phyloP scores from a whole-genome alignment of 495 filamentous ascomycete species.

The Cladorrhinum samala region DNA sequence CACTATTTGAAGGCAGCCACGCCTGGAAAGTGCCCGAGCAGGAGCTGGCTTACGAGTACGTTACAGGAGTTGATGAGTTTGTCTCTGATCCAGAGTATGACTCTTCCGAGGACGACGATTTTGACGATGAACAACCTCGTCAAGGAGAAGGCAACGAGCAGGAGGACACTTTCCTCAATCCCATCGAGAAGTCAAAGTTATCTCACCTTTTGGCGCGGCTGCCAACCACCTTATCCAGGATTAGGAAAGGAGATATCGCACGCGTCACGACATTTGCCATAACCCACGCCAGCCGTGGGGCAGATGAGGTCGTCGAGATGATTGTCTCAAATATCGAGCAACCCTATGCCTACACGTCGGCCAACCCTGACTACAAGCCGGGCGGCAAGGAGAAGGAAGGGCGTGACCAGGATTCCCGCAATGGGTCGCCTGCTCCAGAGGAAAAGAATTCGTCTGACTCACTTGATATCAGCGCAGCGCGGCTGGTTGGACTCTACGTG shows the following conservation, averaged over 20 bases:
- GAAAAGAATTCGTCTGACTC: conserved; percentile 28
- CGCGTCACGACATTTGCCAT: conserved; percentile 86
- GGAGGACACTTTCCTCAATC: conserved; percentile 71
- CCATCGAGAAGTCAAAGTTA: conserved; percentile 76
- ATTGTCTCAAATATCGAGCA: conserved; percentile 72
- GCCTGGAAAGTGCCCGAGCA: conserved; percentile 66
- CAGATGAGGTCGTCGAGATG: conserved; percentile 84
- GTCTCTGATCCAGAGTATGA: conserved; percentile 79
- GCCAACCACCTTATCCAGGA: conserved; percentile 65
- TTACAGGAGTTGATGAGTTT: conserved; percentile 66
- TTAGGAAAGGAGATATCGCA: conserved; percentile 81
- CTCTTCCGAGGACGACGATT: conserved; percentile 82
- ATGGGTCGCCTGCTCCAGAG: conserved; percentile 32
- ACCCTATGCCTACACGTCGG: conserved; percentile 61
- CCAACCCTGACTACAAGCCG: conserved; percentile 42
- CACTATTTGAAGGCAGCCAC: conserved; percentile 64
- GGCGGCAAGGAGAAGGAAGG: conserved; percentile 36
- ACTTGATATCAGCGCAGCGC: conserved; percentile 63
- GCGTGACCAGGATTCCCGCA: conserved; percentile 24
- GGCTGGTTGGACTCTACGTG: conserved; percentile 76
- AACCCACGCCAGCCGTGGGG: conserved; percentile 66
- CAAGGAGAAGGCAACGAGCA: conserved; percentile 48
- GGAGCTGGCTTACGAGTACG: conserved; percentile 65
- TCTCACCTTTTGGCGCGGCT: conserved; percentile 73
- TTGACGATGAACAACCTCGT: conserved; percentile 63